These are phyloP conservation scores for Malus sylvestris DNA, from an alignment of 306 rosid species.

Conservation along the genomic window DNA sequence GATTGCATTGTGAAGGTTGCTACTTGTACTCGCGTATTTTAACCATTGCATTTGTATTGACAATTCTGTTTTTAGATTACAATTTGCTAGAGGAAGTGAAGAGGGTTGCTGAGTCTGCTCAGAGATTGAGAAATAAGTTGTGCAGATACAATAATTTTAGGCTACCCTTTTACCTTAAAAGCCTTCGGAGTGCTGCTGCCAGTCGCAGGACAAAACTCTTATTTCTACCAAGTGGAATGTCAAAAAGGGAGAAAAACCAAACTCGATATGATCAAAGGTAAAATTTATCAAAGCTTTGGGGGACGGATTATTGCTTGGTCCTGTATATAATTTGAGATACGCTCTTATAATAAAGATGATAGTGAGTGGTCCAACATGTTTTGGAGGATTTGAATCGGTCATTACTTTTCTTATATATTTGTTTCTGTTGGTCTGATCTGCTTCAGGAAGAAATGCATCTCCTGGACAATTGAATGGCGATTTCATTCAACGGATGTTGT, in stretches of 20 bases:
- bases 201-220: conserved; percentile 57
- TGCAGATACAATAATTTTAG: conserved; percentile 36
- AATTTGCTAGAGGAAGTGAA: conserved; percentile 81
- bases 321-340: not conserved
- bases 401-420: not conserved
- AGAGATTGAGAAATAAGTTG: conserved; percentile 55
- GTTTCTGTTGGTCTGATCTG: conserved; percentile 5
- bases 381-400: not conserved
- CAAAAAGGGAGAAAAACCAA: conserved; percentile 65
- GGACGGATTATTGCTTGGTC: not conserved
- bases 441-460: conserved; percentile 68
- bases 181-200: conserved; percentile 48
- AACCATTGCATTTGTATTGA: not conserved
- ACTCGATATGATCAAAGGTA: conserved; percentile 70
- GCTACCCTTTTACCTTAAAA: conserved; percentile 47
- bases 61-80: conserved; percentile 42
- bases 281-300: not conserved
- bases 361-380: not conserved
- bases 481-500: conserved; percentile 58
- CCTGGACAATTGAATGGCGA: conserved; percentile 89
- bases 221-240: conserved; percentile 74
- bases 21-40: not conserved
- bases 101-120: conserved; percentile 83
- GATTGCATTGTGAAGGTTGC: not conserved
- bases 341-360: not conserved